These are phyloP conservation scores for Teratosphaeria destructans DNA, from an alignment of 2,329 filamentous ascomycete species.

Conservation along the genomic window DNA sequence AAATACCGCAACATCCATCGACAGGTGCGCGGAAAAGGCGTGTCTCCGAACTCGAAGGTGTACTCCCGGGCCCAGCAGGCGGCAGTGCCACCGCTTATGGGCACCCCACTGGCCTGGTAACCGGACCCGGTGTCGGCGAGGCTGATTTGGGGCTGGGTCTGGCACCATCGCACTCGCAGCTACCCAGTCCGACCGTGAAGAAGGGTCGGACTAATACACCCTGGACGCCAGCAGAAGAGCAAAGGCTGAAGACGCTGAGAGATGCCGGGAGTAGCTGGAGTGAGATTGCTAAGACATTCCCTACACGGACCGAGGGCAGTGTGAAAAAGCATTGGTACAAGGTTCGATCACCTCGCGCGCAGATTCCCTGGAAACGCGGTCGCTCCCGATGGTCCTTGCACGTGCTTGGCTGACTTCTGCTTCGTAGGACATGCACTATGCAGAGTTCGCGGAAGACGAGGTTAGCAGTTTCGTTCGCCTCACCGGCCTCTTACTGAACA, in stretches of 20 bases:
- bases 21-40: constrained; percentile 26
- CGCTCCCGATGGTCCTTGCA: background rate
- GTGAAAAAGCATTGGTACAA: constrained; percentile 99
- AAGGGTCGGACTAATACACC: constrained; percentile 98
- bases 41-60: constrained; percentile 23
- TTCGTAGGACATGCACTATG: constrained; percentile 91
- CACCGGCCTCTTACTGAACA: constrained; percentile 16
- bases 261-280: constrained; percentile 92
- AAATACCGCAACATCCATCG: constrained; percentile 13
- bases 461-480: constrained; percentile 45
- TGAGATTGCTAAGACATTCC: constrained; percentile 97
- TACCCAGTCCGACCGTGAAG: constrained; percentile 52
- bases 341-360: constrained; percentile 28
- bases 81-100: constrained; percentile 20
- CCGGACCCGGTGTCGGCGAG: constrained; percentile 8
- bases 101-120: constrained; percentile 18
- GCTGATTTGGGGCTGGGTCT: constrained; percentile 8
- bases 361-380: background rate
- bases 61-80: constrained; percentile 19
- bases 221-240: constrained; percentile 91
- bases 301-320: constrained; percentile 84
- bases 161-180: constrained; percentile 19
- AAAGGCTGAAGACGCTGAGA: constrained; percentile 84
- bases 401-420: constrained; percentile 12
- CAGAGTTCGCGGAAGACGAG: constrained; percentile 96